These are phyloP conservation scores for Barnettozyma vustinii DNA, from an alignment of 805 yeast species.

Conservation along the genomic window DNA sequence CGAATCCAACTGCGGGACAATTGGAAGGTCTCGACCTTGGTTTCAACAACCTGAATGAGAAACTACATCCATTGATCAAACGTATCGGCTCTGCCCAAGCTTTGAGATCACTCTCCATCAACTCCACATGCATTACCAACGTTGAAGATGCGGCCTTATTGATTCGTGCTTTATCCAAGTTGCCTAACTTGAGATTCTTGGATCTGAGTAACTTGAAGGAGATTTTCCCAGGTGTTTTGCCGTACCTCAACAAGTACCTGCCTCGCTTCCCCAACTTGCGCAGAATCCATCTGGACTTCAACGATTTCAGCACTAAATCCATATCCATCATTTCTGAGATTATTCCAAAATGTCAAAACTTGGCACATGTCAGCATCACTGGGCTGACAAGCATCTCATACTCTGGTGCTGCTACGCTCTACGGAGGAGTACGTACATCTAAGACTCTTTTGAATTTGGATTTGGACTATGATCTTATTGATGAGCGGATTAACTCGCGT, in stretches of 20 bases:
- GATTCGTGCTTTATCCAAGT: slow-evolving; percentile 43
- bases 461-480: slow-evolving; percentile 56
- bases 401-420: slow-evolving; percentile 57
- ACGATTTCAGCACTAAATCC: slow-evolving; percentile 50
- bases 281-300: slow-evolving; percentile 68
- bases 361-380: slow-evolving; percentile 63
- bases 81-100: slow-evolving; percentile 5
- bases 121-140: slow-evolving; percentile 47
- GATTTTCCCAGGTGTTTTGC: slow-evolving; percentile 58
- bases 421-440: slow-evolving; percentile 64
- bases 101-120: slow-evolving; percentile 4
- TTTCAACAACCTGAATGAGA: slow-evolving; percentile 58
- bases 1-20: slow-evolving; percentile 24
- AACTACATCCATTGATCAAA: slow-evolving; percentile 24
- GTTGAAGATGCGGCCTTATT: slow-evolving; percentile 45
- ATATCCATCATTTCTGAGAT: slow-evolving; percentile 59
- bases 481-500: slow-evolving; percentile 59
- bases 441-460: slow-evolving; percentile 63
- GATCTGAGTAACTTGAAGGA: slow-evolving; percentile 70
- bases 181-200: slow-evolving; percentile 60
- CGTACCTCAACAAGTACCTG: slow-evolving; percentile 53
- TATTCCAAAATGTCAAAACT: slow-evolving; percentile 58
- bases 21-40: slow-evolving; percentile 77
- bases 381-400: slow-evolving; percentile 58
- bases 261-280: slow-evolving; percentile 63